Base-by-base conservation (phyloP, 345 rosid species). In the Camelina sativa region DNA sequence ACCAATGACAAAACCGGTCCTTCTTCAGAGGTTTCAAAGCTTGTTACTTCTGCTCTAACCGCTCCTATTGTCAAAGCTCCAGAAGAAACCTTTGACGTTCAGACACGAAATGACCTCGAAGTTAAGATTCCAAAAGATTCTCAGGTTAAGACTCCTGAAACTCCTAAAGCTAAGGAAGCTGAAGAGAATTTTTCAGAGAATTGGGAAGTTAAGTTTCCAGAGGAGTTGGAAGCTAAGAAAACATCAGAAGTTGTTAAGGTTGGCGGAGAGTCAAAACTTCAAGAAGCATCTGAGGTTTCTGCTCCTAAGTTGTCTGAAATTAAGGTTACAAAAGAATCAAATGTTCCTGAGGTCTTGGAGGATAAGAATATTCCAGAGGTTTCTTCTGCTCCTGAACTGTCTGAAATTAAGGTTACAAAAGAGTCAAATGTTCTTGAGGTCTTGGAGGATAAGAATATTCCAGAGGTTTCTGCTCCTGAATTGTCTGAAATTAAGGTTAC, bases 151-250 rank as follows among this genome's bases (percentile, higher is more conserved):
- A 69, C 58, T 70, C 75, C 79, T 59, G 79, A 77, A n/a, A 76
- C 80, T 22, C 66, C 59, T 25, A 57, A 65, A 47, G 56, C 67
- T 19, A 48, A 64, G 3, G 67, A 48, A 38, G 25, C 40, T 71
- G 35, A 71, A 72, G 40, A 69, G 3, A 6, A 53, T 6, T 69
- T 60, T 13, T 76, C 79, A 32, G 65, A 76, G 50, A 62, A 62
- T 53, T 69, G 74, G 74, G 74, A 76, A 13, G 79, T 76, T 62
- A 69, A 70, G 54, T 76, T 76, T 53, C 66, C 80, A 47, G 75
- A 69, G 50, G 79, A 76, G 6, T 22, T 69, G 6, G 79, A 76
- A 62, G 22, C 41, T 44, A 69, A 35, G 34, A 69, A 41, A 53
- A 7, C 62, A 40, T n/a, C 73, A 0, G n/a, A 41, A 34, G 53